Evolutionary conservation across 2,329 filamentous ascomycete species (phyloP), one percentile per base, ranked within the genome.

Genomic region (Epichloe bromicola): DNA sequence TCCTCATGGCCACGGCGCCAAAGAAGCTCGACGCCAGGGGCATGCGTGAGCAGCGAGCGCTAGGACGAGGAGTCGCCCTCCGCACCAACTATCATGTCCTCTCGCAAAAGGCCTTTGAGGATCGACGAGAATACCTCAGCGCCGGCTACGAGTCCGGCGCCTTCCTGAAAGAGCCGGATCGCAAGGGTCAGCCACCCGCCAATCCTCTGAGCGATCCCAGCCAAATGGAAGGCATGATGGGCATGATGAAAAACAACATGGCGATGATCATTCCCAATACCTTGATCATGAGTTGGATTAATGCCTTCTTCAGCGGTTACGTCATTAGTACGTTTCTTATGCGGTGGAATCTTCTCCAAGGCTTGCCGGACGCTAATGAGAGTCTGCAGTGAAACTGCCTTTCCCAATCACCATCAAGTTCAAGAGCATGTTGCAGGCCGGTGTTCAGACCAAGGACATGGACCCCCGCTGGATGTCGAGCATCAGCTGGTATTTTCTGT

Each of bases 181-280:
- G 76, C 62, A 83, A 86, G 64, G 90, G 90, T 49, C 87, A 96
- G 70, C 85, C 89, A 85, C 89, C 89, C 19, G 82, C 88, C 38
- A 98, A 97, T 70, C 93, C 93, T 4, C 89, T 98, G 80, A 87
- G 85, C 11, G 93, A 98, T 67, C 94, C 94, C 20, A 85, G 85
- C 46, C 88, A 88, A 53, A 98, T 98, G 93, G 94, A 98, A 65
- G 91, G 90, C 59, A 98, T 98, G 93, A 98, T 98, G 93, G 91
- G 93, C 59, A 95, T 95, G 88, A 95, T 98, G 88, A 98, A 98
- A 79, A 90, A 90, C 52, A 95, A 98, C 66, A 95, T 98, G 86
- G 91, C 93, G 57, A 98, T 97, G 93, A 97, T 98, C 74, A 88
- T 98, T 53, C 93, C 93, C 46, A 95, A 98, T 70, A 97, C 90